These are phyloP conservation scores for Lachancea sp. DNA, from an alignment of 805 yeast species.

Conservation along the genomic window DNA sequence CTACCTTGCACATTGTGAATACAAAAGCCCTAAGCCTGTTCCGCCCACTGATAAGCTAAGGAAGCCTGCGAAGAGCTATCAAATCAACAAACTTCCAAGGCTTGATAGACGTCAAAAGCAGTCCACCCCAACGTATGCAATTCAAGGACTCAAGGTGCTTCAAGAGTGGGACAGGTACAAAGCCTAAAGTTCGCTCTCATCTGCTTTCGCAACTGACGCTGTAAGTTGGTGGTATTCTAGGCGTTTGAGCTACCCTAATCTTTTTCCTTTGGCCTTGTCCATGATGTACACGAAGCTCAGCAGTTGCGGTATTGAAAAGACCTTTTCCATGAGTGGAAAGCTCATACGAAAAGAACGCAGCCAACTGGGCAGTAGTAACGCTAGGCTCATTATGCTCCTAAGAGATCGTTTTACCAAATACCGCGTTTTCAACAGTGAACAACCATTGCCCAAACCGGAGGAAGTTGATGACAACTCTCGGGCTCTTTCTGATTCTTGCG, in stretches of 20 bases:
- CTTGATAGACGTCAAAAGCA: background rate
- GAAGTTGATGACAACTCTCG: too few species aligned
- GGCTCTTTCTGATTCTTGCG: too few species aligned
- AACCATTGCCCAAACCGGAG: too few species aligned
- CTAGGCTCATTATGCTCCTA: too few species aligned
- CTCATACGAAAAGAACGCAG: too few species aligned
- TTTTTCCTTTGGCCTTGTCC: background rate
- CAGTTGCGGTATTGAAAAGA: background rate
- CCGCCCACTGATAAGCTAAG: background rate
- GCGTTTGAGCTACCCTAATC: background rate
- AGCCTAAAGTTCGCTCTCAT: background rate
- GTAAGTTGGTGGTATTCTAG: background rate
- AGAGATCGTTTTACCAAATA: too few species aligned
- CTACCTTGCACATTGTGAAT: background rate
- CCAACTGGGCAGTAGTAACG: too few species aligned
- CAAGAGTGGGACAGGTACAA: slow-evolving; percentile 5
- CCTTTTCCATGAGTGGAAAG: too few species aligned
- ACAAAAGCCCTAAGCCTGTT: background rate
- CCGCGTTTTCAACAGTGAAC: too few species aligned
- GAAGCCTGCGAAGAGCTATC: background rate
- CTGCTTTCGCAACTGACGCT: background rate
- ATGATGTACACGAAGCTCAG: background rate
- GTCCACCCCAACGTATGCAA: background rate
- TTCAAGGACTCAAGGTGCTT: background rate
- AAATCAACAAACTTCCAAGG: background rate